Conservation (phyloP, 169 alveolate genomes). For the Neospora caninum region DNA sequence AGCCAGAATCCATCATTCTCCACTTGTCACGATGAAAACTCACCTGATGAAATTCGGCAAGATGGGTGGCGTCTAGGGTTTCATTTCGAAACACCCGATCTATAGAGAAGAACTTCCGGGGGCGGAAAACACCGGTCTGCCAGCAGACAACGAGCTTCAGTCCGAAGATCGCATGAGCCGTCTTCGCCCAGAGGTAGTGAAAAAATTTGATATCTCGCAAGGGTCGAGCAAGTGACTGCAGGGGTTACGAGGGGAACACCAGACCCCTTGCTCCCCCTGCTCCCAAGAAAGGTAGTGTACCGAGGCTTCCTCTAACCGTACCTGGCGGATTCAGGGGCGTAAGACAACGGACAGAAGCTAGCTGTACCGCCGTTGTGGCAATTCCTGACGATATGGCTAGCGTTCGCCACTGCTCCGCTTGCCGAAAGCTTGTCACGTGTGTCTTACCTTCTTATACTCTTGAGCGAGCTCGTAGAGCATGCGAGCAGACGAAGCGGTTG, state of each 20-base stretch:
- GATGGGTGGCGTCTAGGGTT: slow-evolving; percentile 98
- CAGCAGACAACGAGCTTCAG: too few species aligned
- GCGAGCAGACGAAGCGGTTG: slow-evolving; percentile 98
- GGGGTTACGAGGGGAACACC: too few species aligned
- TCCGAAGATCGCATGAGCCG: too few species aligned
- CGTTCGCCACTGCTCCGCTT: not conserved
- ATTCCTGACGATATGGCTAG: too few species aligned
- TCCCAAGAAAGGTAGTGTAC: too few species aligned
- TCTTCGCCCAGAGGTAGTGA: too few species aligned
- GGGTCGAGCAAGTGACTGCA: too few species aligned
- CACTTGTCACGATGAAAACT: not conserved
- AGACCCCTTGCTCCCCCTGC: too few species aligned
- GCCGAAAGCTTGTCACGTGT: not conserved
- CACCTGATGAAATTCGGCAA: slow-evolving; percentile 99
- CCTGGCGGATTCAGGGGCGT: not conserved
- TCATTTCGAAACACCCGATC: slow-evolving; percentile 99
- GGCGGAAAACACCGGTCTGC: slow-evolving; percentile 75
- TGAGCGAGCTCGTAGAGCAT: slow-evolving; percentile 94
- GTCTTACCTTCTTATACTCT: slow-evolving; percentile 81
- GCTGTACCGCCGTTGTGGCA: not conserved
- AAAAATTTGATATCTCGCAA: too few species aligned
- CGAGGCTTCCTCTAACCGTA: too few species aligned
- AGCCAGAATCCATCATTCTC: not conserved
- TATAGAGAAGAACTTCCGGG: slow-evolving; percentile 96
- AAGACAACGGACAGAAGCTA: not conserved